These are phyloP conservation scores for Colletotrichum simmondsii DNA, from an alignment of 2,329 filamentous ascomycete genomes.

Conservation along the genomic window DNA sequence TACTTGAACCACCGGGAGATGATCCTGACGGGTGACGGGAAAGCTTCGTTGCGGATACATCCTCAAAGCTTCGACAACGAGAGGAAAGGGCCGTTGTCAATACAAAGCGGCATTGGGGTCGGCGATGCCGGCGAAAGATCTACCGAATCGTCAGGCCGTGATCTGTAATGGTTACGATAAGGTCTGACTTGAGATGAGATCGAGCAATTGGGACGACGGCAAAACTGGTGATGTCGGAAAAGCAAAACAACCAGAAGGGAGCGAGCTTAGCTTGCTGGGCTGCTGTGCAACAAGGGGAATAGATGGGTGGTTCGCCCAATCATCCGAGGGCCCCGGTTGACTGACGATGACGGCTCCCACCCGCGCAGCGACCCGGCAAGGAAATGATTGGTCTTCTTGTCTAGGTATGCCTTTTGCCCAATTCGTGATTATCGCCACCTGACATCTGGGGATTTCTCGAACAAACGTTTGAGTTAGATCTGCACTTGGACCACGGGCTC, in stretches of 20 bases:
- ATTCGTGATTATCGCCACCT: conserved; percentile 9
- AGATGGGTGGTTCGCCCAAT: conserved; percentile 12
- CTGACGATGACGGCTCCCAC: neutral
- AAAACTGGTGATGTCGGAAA: conserved; percentile 18
- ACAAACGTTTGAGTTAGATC: neutral
- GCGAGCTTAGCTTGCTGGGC: neutral
- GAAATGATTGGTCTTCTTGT: neutral
- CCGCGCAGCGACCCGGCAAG: neutral
- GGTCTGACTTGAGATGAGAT: conserved; percentile 1
- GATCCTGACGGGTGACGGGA: neutral
- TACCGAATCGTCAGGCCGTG: neutral
- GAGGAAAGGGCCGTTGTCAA: neutral
- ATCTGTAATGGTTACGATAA: neutral
- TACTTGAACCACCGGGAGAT: neutral
- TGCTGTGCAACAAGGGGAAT: neutral
- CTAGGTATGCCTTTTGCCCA: neutral
- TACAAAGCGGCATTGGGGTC: neutral
- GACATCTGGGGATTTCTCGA: conserved; percentile 1
- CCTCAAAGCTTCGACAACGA: neutral
- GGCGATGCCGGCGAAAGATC: neutral
- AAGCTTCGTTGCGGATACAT: neutral
- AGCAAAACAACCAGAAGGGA: conserved; percentile 12
- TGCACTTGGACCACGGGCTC: conserved; percentile 24
- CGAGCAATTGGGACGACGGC: conserved; percentile 14
- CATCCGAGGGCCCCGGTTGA: neutral